phyloP scores from a whole-genome alignment of 2,329 filamentous ascomycete species.

The Ilyonectria destructans region DNA sequence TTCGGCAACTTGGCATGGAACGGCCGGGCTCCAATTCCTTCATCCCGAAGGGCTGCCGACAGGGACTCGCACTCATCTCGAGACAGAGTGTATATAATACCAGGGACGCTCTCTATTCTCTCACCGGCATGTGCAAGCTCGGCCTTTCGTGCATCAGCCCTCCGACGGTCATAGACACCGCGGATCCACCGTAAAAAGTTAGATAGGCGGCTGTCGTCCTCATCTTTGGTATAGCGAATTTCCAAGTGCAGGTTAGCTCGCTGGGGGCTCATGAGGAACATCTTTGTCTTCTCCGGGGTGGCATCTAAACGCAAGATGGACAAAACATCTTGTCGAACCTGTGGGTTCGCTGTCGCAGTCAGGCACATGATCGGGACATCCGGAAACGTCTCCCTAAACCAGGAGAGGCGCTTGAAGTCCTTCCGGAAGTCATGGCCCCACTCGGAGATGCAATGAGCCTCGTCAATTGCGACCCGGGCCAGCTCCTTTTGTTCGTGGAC shows the following conservation, averaged over 20 bases:
- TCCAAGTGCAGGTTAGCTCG: constrained; percentile 93
- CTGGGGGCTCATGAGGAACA: constrained; percentile 88
- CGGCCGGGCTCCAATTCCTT: constrained; percentile 81
- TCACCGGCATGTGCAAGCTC: constrained; percentile 72
- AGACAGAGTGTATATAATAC: constrained; percentile 86
- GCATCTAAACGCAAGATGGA: constrained; percentile 79
- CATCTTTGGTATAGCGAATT: constrained; percentile 85
- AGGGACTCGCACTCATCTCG: constrained; percentile 83
- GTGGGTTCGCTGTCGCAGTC: constrained; percentile 89
- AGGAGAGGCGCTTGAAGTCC: constrained; percentile 88
- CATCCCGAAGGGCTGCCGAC: constrained; percentile 75
- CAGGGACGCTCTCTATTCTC: constrained; percentile 77
- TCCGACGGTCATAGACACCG: constrained; percentile 79
- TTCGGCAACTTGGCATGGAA: constrained; percentile 81
- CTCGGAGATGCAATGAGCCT: constrained; percentile 97
- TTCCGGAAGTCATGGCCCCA: constrained; percentile 99
- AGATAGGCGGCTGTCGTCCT: constrained; percentile 79
- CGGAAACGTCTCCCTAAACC: constrained; percentile 87
- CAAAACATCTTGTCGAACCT: constrained; percentile 88
- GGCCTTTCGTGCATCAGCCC: constrained; percentile 69
- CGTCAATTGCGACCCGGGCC: constrained; percentile 91
- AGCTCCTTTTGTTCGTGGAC: constrained; percentile 88
- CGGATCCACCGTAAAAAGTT: constrained; percentile 86
- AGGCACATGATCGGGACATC: constrained; percentile 93
- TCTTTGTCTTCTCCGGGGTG: constrained; percentile 72